Base-by-base conservation (phyloP, 768 basidiomycete genomes). In the Tephrocybe sp. region DNA sequence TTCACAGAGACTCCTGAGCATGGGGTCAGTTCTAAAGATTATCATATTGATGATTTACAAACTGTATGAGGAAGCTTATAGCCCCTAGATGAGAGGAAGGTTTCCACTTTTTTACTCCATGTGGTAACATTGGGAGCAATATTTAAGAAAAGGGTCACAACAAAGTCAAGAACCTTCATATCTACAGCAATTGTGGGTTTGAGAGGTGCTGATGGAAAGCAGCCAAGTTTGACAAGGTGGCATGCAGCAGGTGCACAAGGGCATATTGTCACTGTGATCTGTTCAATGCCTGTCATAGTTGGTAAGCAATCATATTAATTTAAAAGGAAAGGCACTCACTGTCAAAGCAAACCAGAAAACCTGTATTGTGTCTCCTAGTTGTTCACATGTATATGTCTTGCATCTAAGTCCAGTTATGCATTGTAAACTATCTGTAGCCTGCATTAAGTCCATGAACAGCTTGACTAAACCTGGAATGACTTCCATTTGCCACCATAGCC, bases 111-210 rank as follows among this genome's bases (percentile, higher is more conserved):
- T n/a, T 64, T 55, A 17, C 62, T 57, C 59, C 61, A 65, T 1
- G 61, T 67, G 0, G 64, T 62, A 42, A 55, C 59, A 41, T 68
- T 68, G 9, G 65, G 68, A 8, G 64, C 50, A 6, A 63, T 54
- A 18, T 46, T 50, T 18, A 65, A 33, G 49, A 68, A 71, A 0
- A 71, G 53, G 9, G 54, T 33, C 25, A 32, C 25, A 0, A 63
- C 63, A 45, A 72, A 69, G 20, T 65, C 58, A 2, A 72, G 52
- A 28, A 71, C 56, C 32, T 53, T 53, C 20, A 72, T 34, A 45
- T 70, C 65, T 1, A 73, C 62, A 10, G 67, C 71, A 3, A 73
- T 51, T 9, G 62, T 60, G 6, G 71, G 70, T 1, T 44, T 50
- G 6, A 61, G 10, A 1, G 70, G 71, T 6, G 66, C 53, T 41